phyloP scores from a whole-genome alignment of 306 rosid species.

The Medicago arabica region DNA sequence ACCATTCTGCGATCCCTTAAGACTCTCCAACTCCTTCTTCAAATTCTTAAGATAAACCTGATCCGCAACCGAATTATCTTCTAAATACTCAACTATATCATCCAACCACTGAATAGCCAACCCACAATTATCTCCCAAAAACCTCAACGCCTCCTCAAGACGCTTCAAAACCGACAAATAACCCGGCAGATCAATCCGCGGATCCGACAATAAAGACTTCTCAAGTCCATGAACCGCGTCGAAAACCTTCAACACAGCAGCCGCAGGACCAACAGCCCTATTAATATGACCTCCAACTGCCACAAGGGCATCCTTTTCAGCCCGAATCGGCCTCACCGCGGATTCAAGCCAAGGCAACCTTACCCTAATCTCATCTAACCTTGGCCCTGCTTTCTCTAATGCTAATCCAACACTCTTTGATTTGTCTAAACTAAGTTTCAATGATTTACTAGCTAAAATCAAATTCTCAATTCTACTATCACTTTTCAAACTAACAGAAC shows the following conservation, averaged over 20 bases:
- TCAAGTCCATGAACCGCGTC: conserved; percentile 99
- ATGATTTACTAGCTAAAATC: conserved; percentile 70
- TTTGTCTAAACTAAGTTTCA: conserved; percentile 85
- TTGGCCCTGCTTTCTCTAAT: conserved; percentile 78
- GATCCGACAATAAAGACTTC: conserved; percentile 83
- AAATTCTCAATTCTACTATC: conserved; percentile 57
- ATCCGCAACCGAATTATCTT: conserved; percentile 84
- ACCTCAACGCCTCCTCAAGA: conserved; percentile 88
- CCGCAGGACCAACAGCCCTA: conserved; percentile 96
- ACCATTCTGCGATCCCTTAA: conserved; percentile 63
- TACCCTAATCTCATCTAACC: conserved; percentile 75
- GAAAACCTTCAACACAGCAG: conserved; percentile 95
- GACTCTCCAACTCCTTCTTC: conserved; percentile 76
- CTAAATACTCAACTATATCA: conserved; percentile 96
- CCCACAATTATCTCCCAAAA: conserved; percentile 87
- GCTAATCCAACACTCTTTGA: conserved; percentile 73
- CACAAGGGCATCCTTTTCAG: conserved; percentile 82
- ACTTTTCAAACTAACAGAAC: conserved; percentile 33
- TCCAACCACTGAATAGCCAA: conserved; percentile 97
- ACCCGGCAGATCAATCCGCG: conserved; percentile 79
- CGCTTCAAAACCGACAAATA: conserved; percentile 90
- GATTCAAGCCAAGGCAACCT: conserved; percentile 79
- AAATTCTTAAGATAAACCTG: conserved; percentile 62
- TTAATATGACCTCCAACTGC: conserved; percentile 96
- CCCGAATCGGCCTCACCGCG: conserved; percentile 91